Evolutionary conservation across 2,329 filamentous ascomycete genomes (phyloP).

Genomic region (Aspergillus novofumigatus): DNA sequence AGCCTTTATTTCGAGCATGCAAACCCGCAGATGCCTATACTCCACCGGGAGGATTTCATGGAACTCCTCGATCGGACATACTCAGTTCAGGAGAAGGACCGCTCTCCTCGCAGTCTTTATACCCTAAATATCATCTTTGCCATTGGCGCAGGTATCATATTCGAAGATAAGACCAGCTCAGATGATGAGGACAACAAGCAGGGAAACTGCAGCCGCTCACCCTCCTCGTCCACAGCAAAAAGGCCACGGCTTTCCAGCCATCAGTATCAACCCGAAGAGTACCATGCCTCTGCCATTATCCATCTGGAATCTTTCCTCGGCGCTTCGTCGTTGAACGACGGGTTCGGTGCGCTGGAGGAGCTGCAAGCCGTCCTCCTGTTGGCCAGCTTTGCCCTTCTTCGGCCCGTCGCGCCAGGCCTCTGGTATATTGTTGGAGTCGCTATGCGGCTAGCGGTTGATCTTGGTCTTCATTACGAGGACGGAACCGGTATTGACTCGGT

Average conservation of each 20-base stretch:
- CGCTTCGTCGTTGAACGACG: conserved; percentile 58
- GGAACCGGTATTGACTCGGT: conserved; percentile 60
- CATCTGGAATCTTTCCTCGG: conserved; percentile 81
- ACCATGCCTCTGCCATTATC: conserved; percentile 89
- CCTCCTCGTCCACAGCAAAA: conserved; percentile 35
- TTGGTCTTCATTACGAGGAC: conserved; percentile 91
- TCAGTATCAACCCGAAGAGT: conserved; percentile 83
- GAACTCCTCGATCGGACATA: conserved; percentile 81
- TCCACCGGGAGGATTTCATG: conserved; percentile 88
- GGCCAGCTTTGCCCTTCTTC: conserved; percentile 83
- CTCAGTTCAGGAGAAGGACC: conserved; percentile 59
- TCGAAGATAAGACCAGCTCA: conserved; percentile 48
- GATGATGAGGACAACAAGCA: conserved; percentile 22
- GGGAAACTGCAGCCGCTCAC: conserved; percentile 20
- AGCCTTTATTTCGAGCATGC: conserved; percentile 92
- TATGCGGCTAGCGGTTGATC: conserved; percentile 81
- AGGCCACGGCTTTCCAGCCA: conserved; percentile 53
- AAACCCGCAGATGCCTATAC: conserved; percentile 90
- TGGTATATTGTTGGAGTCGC: conserved; percentile 98
- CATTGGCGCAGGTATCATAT: conserved; percentile 89
- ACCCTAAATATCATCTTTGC: conserved; percentile 96
- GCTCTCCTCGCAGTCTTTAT: conserved; percentile 80
- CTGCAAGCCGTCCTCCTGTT: conserved; percentile 88
- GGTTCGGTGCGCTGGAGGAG: conserved; percentile 83
- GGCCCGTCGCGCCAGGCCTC: conserved; percentile 85